Base-by-base conservation (phyloP, 208 protist species). In the Trypanosoma theileri region DNA sequence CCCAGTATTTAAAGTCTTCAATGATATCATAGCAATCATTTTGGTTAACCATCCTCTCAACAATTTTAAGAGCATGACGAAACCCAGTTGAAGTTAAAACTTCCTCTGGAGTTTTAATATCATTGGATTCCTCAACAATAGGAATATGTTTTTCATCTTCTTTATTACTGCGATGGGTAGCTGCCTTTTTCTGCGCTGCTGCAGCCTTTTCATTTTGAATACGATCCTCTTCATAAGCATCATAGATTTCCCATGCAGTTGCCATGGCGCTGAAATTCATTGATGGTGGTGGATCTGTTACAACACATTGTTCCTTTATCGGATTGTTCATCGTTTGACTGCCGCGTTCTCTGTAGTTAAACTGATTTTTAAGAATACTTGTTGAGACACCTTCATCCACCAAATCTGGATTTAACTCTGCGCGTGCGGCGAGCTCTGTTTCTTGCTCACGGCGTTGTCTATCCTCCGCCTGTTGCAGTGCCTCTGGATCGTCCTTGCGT, bases 41-140 rank as follows among this genome's bases (percentile, higher is more conserved):
- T 76, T 98, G 97, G 72, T 98, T 98, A 22, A 98, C 91, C 97
- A 99, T 98, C 24, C 98, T 89, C 84, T 99, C 97, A 79, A 98
- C 85, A 60, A 98, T 87, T 69, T 94, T 89, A 26, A 97, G 72
- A 0, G 91, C 86, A 21, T 79, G 73, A 22, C 40, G 57, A 58
- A 95, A 97, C 44, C 63, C 41, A 7, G 50, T 65, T 11, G 84
- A 91, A n/a, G 69, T 66, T 31, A 97, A 59, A 19, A 97, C 72
- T 55, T 93, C 85, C 44, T 83, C 78, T 12, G 69, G 70, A 4
- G 79, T 79, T 46, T 80, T 79, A 16, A 71, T 69, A 9, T 73
- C 76, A 28, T 51, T 69, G 12, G 72, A 50, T 17, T 77, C 73
- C 6, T 73, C 85, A 3, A 58, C 56, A 21, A 66, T 48, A 17